A percentile compares a stretch with the other conserved stretches of the same genome.
Evolutionary conservation across 352 stramenopile species (phyloP).

Genomic region (Globisporangium solare): DNA sequence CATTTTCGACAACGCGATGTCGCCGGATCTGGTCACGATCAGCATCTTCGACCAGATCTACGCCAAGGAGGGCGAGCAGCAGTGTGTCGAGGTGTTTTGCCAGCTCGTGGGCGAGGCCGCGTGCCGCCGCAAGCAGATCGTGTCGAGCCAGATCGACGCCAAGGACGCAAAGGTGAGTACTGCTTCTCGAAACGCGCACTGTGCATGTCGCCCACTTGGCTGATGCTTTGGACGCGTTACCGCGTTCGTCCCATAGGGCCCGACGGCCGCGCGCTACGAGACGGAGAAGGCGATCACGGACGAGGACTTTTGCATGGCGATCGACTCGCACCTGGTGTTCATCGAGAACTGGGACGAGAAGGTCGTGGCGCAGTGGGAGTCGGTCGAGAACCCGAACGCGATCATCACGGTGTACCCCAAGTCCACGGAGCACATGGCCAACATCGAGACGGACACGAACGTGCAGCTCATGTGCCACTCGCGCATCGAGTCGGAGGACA

Average conservation of each 20-base stretch:
- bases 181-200: too few relatives aligned
- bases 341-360: slow-evolving; percentile 74
- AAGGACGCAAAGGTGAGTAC: slow-evolving; percentile 48
- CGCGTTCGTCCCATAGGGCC: slow-evolving; percentile 27
- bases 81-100: slow-evolving; percentile 64
- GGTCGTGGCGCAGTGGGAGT: slow-evolving; percentile 68
- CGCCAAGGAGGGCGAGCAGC: slow-evolving; percentile 50
- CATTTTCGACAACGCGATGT: slow-evolving; percentile 64
- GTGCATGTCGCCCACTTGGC: background rate
- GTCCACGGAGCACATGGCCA: slow-evolving; percentile 56
- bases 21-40: slow-evolving; percentile 16
- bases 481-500: slow-evolving; percentile 65
- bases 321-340: slow-evolving; percentile 81
- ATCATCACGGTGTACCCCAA: slow-evolving; percentile 85
- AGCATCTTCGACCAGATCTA: slow-evolving; percentile 38
- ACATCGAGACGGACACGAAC: slow-evolving; percentile 45
- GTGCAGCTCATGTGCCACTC: slow-evolving; percentile 77
- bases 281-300: slow-evolving; percentile 72
- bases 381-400: slow-evolving; percentile 56
- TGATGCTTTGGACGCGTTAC: too few relatives aligned
- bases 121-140: slow-evolving; percentile 59
- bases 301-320: slow-evolving; percentile 77
- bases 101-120: slow-evolving; percentile 52
- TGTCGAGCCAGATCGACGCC: slow-evolving; percentile 68
- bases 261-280: slow-evolving; percentile 64